phyloP scores from a whole-genome alignment of 176 grass and related monocot genomes.

The Aechmea fasciata region DNA sequence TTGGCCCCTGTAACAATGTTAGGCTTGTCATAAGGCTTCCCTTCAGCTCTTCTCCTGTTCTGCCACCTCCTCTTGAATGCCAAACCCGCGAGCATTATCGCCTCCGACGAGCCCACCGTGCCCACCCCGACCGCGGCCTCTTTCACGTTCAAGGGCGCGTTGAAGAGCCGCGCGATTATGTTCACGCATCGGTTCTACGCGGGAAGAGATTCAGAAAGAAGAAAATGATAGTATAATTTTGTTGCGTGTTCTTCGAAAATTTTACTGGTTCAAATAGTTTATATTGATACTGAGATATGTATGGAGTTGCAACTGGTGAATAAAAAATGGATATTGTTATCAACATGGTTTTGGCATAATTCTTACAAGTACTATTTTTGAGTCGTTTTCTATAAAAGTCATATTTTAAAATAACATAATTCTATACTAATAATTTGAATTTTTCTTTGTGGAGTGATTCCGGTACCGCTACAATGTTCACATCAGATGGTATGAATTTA shows the following conservation, averaged over 20 bases:
- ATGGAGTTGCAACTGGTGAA: no score
- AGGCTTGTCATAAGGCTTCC: constrained; percentile 59
- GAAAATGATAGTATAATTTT: not conserved
- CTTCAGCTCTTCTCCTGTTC: constrained; percentile 46
- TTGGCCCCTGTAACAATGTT: constrained; percentile 94
- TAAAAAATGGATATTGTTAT: no score
- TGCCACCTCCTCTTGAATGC: constrained; percentile 90
- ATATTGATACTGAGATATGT: no score
- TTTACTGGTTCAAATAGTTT: not conserved
- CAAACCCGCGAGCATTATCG: constrained; percentile 89
- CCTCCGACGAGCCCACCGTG: constrained; percentile 86
- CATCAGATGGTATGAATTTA: no score
- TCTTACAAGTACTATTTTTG: no score
- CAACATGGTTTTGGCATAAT: no score
- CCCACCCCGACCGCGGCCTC: constrained; percentile 61
- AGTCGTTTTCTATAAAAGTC: no score
- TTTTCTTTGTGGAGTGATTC: not conserved
- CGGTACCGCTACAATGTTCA: no score
- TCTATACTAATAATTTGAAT: no score
- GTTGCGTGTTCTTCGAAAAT: not conserved
- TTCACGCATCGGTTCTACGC: constrained; percentile 90
- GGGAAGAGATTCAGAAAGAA: not conserved
- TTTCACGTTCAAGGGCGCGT: constrained; percentile 33
- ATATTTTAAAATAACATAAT: not conserved
- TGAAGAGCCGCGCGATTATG: constrained; percentile 81